phyloP scores from a whole-genome alignment of 2,329 filamentous ascomycete genomes.

The Nannizziopsis barbatae region DNA sequence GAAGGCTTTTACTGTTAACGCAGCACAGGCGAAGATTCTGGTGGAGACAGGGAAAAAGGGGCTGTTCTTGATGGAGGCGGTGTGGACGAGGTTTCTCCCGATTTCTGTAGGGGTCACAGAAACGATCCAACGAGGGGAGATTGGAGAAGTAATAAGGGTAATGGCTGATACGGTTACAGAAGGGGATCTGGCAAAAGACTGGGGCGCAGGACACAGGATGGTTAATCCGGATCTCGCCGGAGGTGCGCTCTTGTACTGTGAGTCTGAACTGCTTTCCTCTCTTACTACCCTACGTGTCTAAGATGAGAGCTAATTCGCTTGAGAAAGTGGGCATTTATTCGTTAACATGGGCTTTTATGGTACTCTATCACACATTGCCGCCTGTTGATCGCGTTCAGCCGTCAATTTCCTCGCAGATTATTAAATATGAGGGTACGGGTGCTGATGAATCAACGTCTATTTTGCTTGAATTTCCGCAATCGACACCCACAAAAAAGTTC shows the following conservation, averaged over 20 bases:
- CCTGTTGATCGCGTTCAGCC: conserved; percentile 54
- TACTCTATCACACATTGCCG: conserved; percentile 68
- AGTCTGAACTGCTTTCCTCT: conserved; percentile 15
- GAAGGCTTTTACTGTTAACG: conserved; percentile 80
- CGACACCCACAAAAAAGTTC: conserved; percentile 34
- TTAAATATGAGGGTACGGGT: conserved; percentile 60
- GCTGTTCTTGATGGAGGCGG: conserved; percentile 72
- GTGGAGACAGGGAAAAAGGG: conserved; percentile 60
- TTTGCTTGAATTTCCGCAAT: conserved; percentile 61
- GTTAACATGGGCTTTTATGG: conserved; percentile 83
- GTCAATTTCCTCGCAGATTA: conserved; percentile 54
- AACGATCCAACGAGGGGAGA: conserved; percentile 47
- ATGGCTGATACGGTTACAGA: conserved; percentile 53
- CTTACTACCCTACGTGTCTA: background rate
- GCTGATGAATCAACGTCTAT: conserved; percentile 70
- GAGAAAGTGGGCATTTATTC: conserved; percentile 64
- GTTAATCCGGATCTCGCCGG: conserved; percentile 74
- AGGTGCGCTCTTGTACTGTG: conserved; percentile 63
- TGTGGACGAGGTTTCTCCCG: conserved; percentile 85
- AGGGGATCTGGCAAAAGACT: conserved; percentile 47
- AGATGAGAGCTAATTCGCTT: background rate
- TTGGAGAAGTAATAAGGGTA: conserved; percentile 49
- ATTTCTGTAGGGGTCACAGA: conserved; percentile 58
- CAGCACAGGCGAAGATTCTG: conserved; percentile 61
- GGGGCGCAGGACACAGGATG: conserved; percentile 59